phyloP scores from a whole-genome alignment of 1,284 basidiomycete genomes.

The Paramarasmius palmivorus region DNA sequence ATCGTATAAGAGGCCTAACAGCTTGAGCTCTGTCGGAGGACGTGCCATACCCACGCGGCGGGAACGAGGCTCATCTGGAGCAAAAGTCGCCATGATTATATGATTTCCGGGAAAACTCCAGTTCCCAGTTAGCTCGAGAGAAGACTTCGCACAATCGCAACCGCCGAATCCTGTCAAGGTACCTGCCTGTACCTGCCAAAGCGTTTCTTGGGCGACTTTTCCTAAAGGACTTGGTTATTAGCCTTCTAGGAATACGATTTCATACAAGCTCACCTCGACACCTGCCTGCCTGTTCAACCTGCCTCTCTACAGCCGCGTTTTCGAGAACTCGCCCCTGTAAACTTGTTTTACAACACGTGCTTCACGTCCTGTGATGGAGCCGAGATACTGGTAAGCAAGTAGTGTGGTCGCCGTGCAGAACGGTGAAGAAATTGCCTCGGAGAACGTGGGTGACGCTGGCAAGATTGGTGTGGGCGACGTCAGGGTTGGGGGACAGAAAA shows the following conservation, averaged over 20 bases:
- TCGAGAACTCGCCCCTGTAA: background rate
- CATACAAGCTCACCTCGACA: background rate
- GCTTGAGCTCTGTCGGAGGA: slow-evolving; percentile 23
- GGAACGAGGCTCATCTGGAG: slow-evolving; percentile 2
- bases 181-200: background rate
- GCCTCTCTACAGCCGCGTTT: background rate
- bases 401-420: too few species aligned
- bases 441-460: background rate
- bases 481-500: background rate
- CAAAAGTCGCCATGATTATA: background rate
- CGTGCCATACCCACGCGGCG: slow-evolving; percentile 18
- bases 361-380: background rate
- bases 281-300: background rate
- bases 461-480: background rate
- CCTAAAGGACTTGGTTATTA: background rate
- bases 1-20: slow-evolving; percentile 9
- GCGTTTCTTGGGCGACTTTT: background rate
- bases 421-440: background rate
- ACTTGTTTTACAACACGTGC: slow-evolving; percentile 1
- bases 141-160: too few species aligned
- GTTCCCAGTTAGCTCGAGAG: too few species aligned
- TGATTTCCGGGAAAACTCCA: background rate
- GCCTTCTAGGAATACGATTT: background rate
- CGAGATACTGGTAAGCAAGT: background rate
- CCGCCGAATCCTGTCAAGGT: too few species aligned